Percentiles rank a stretch among this genome's conserved stretches.
Conservation (phyloP, 176 grass and related monocot species). For the Oryza longistaminata region DNA sequence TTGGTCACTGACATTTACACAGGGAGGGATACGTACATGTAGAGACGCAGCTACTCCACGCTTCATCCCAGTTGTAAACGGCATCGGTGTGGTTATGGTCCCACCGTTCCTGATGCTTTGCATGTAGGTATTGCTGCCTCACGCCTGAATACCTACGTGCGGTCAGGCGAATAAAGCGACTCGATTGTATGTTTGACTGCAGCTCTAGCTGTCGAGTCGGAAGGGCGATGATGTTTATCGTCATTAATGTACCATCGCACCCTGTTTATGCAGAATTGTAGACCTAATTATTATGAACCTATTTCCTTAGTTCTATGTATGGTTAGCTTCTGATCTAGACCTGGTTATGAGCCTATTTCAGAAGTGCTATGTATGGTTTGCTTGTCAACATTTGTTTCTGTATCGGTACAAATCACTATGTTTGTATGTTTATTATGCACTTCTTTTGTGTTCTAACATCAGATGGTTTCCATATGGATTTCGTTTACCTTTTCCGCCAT, state of each 20-base stretch:
- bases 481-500: too few species aligned
- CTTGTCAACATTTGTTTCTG: constrained; percentile 18
- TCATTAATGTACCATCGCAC: background rate
- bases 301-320: too few species aligned
- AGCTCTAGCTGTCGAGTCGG: background rate
- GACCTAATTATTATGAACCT: too few species aligned
- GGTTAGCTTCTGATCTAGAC: too few species aligned
- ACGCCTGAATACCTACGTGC: background rate
- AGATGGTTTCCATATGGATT: background rate
- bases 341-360: constrained; percentile 13
- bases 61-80: background rate
- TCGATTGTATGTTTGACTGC: background rate
- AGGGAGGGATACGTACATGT: background rate
- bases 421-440: constrained; percentile 19
- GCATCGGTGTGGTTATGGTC: background rate
- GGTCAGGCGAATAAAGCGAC: background rate
- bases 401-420: background rate
- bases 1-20: background rate
- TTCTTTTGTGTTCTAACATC: background rate
- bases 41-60: background rate
- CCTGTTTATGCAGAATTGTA: too few species aligned
- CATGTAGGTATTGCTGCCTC: background rate
- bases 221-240: background rate
- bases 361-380: constrained; percentile 1
- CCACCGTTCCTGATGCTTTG: constrained; percentile 1